Evolutionary conservation across 306 rosid species (phyloP), one percentile per base, ranked within the genome.

Genomic region (Rosa lucieae): DNA sequence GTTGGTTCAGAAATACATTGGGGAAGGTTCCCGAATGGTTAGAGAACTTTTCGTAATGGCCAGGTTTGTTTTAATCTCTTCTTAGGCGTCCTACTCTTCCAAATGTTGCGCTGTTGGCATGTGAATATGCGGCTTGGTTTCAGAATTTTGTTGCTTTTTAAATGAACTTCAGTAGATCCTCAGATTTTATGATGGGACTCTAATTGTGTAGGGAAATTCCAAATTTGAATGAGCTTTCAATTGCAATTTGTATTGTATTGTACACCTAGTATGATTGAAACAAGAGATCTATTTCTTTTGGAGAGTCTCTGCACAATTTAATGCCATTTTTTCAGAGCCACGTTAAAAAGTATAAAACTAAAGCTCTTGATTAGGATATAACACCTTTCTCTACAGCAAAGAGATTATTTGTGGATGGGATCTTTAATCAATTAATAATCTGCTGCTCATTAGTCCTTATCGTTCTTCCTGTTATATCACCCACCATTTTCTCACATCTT

Each of bases 1-100:
- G 78, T 79, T 95, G 51, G 99, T 95, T 78, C 99, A 95, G 87
- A 95, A 95, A 82, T 95, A 95, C 88, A 95, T 95, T 78, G 99
- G 99, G 79, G 99, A 95, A 89, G 99, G 99, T 46, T 95, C 99
- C 47, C 86, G 99, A 89, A 95, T 95, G 99, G 99, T 95, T 76
- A 91, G 98, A 79, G 99, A 95, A 79, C 98, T 95, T 72, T 95
- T 95, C 8, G 98, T 93, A 78, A 93, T 95, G 99, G 99, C 99
- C 85, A 95, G 99, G 99, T 95, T 84, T 86, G 86, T 89, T 61
- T 61, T 78, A 21, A 12, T 67, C 21, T 79, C 81, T 48, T 74
- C 68, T 40, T 5, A 66, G 53, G 43, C 67, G 67, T 71, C 59
- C 59, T 78, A 4, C 49, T 68, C 65, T 39, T 43, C 42, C 43